Percentiles rank a stretch among this genome's conserved stretches.
These are phyloP conservation scores for Candida glaebosa DNA, from an alignment of 805 yeast genomes.

Conservation along the genomic window DNA sequence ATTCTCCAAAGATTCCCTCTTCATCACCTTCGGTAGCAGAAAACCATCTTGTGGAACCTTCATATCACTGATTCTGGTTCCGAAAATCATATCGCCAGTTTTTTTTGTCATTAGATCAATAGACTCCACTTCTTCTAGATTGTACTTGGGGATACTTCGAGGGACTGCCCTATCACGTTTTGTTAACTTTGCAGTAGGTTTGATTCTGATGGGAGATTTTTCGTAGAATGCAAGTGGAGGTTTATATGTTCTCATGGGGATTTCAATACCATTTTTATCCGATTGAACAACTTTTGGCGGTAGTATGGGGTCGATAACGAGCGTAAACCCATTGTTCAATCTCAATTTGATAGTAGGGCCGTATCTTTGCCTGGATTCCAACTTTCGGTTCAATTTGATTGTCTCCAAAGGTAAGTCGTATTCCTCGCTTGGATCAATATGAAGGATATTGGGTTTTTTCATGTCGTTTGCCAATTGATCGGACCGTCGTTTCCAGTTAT, in stretches of 20 bases:
- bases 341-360: constrained; percentile 37
- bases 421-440: constrained; percentile 20
- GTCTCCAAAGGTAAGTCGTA: constrained; percentile 20
- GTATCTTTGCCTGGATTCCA: constrained; percentile 19
- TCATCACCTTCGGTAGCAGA: constrained; percentile 6
- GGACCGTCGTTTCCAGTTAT: constrained; percentile 34
- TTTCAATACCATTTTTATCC: not conserved
- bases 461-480: constrained; percentile 23
- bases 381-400: constrained; percentile 19
- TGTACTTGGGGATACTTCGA: not conserved
- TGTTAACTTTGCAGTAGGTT: not conserved
- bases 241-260: not conserved
- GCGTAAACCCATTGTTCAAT: constrained; percentile 33
- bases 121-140: constrained; percentile 2
- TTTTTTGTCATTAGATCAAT: constrained; percentile 6
- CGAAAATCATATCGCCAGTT: constrained; percentile 6
- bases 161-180: not conserved
- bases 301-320: constrained; percentile 37
- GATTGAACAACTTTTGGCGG: constrained; percentile 20
- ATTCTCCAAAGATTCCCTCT: not conserved
- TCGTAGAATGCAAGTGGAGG: not conserved
- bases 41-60: constrained; percentile 8
- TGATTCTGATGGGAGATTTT: not conserved
- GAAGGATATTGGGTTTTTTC: constrained; percentile 12
- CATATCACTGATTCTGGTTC: constrained; percentile 4